Conservation (phyloP, 805 yeast genomes). For the Saturnispora saitoi region DNA sequence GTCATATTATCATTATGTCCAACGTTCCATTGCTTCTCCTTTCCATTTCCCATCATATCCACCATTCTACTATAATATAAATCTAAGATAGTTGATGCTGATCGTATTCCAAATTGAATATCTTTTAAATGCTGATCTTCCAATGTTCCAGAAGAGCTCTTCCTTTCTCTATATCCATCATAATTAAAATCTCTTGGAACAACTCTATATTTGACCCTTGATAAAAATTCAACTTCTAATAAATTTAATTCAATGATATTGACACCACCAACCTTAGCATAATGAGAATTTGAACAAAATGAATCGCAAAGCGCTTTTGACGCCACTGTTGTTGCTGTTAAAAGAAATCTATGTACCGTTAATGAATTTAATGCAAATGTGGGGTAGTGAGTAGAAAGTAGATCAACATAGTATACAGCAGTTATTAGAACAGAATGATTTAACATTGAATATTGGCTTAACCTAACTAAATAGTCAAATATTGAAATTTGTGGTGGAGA, state of each 20-base stretch:
- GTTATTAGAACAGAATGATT: constrained; percentile 77
- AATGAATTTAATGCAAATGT: constrained; percentile 79
- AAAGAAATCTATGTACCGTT: constrained; percentile 85
- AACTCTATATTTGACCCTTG: constrained; percentile 69
- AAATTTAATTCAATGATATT: constrained; percentile 75
- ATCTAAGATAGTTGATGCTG: constrained; percentile 35
- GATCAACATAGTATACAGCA: constrained; percentile 83
- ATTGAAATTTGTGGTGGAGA: constrained; percentile 86
- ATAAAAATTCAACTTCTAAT: constrained; percentile 79
- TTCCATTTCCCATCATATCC: constrained; percentile 35
- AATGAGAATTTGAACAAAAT: constrained; percentile 87
- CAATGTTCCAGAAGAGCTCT: constrained; percentile 21
- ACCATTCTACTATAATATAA: constrained; percentile 43
- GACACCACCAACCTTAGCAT: constrained; percentile 94
- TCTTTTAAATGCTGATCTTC: constrained; percentile 16
- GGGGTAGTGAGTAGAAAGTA: constrained; percentile 68
- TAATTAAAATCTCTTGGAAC: constrained; percentile 45
- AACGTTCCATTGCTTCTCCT: constrained; percentile 14
- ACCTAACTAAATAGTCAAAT: constrained; percentile 63
- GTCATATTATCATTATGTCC: constrained; percentile 26
- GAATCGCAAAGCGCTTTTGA: constrained; percentile 89
- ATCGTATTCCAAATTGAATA: constrained; percentile 23
- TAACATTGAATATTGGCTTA: constrained; percentile 75
- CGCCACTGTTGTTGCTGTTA: constrained; percentile 86
- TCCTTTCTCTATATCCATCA: constrained; percentile 23